These are phyloP conservation scores for Atkinsonella hypoxylon DNA, from an alignment of 2,329 filamentous ascomycete species.

Conservation along the genomic window DNA sequence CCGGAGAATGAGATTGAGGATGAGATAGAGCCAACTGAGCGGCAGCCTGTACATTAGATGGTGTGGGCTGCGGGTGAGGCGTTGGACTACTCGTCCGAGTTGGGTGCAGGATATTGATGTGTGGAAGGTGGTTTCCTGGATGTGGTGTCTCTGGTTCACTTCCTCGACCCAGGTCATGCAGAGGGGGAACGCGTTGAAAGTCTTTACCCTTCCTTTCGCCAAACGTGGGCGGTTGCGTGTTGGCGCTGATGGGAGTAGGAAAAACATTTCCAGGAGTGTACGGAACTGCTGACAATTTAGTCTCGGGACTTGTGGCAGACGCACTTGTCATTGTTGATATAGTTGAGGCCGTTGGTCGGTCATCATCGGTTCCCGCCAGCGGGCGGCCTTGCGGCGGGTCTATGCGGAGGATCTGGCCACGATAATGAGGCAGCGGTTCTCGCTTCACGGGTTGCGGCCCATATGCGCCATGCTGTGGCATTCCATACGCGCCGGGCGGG, in stretches of 20 bases:
- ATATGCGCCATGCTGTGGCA: conserved; percentile 36
- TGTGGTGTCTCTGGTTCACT: conserved; percentile 43
- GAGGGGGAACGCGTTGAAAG: conserved; percentile 47
- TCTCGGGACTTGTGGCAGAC: conserved; percentile 46
- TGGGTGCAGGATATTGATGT: conserved; percentile 44
- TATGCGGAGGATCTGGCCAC: conserved; percentile 49
- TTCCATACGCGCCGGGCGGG: conserved; percentile 49
- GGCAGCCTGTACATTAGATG: conserved; percentile 36
- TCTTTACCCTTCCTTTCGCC: conserved; percentile 42
- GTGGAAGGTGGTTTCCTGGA: conserved; percentile 38
- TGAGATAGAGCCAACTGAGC: conserved; percentile 49
- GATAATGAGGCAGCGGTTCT: conserved; percentile 46
- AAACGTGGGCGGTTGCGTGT: conserved; percentile 31
- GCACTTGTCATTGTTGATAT: conserved; percentile 47
- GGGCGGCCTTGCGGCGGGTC: conserved; percentile 49
- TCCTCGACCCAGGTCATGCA: conserved; percentile 43
- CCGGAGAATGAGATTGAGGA: conserved; percentile 32
- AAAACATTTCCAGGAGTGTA: conserved; percentile 44
- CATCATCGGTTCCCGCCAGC: conserved; percentile 40
- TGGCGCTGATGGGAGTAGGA: conserved; percentile 51
- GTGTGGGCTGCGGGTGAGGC: conserved; percentile 24
- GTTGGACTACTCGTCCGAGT: conserved; percentile 37
- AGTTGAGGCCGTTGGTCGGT: conserved; percentile 46
- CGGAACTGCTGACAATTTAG: conserved; percentile 48
- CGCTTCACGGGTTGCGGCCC: conserved; percentile 33